Base-by-base conservation (phyloP, 208 protist species). In the Histomonas meleagridis region DNA sequence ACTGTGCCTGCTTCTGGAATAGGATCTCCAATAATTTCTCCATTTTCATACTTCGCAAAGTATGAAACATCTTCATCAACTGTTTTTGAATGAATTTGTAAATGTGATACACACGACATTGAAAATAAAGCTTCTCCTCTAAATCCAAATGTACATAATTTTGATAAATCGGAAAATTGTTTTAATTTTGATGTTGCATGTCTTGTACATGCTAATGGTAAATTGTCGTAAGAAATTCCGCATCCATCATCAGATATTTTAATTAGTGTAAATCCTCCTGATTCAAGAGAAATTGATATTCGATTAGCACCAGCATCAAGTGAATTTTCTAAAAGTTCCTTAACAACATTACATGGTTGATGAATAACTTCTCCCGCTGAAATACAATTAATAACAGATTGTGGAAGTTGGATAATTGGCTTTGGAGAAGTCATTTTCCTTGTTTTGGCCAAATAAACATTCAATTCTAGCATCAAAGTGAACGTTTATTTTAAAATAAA, bases 101-200 rank as follows among this genome's bases (percentile, higher is more conserved):
- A 46, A 51, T 91, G 86, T 32, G 86, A 92, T 76, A 65, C 49
- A 51, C 49, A 92, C 43, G 76, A 86, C 69, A 99, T 94, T 18
- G 96, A 97, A 91, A 97, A 96, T 46, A 99, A 94, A 28, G 97
- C 98, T 92, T 99, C 97, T 0, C 98, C 98, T 23, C 98, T 94
- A 92, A 99, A 99, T n/a, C 98, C 98, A 95, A 96, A 97, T 9
- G 96, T 97, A 26, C 21, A 38, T 28, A 97, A 78, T 10, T 43
- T 90, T 32, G 93, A 18, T 10, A 97, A 46, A 86, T 97, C 96
- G 3, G 93, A 60, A 93, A 96, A 97, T 0, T 51, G 48, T 16
- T 91, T 23, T 48, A 97, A 28, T 92, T 97, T 97, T 0, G 93
- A 95, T 14, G 96, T 97, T 46, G 93, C 81, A 90, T 96, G 92